phyloP scores from a whole-genome alignment of 768 basidiomycete species.

The Boletus sensibilis region DNA sequence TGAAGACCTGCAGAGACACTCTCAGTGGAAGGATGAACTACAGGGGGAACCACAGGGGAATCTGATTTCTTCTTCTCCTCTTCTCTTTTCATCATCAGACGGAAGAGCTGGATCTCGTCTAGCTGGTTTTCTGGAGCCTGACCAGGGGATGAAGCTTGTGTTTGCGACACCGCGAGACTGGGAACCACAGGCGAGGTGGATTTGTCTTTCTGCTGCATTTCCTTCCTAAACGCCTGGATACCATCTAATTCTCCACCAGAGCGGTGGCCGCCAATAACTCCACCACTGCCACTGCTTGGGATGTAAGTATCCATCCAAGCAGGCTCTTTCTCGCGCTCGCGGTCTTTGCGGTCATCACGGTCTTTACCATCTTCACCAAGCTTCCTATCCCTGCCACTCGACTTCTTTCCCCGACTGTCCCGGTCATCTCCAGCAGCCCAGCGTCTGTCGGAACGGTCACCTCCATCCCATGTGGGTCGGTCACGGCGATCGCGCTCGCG shows the following conservation, averaged over 20 bases:
- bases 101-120: slow-evolving; percentile 85
- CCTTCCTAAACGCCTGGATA: slow-evolving; percentile 87
- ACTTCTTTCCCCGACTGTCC: slow-evolving; percentile 60
- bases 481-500: slow-evolving; percentile 46
- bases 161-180: slow-evolving; percentile 15
- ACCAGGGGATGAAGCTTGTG: slow-evolving; percentile 19
- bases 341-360: slow-evolving; percentile 50
- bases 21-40: slow-evolving; percentile 9
- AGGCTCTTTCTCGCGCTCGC: slow-evolving; percentile 76
- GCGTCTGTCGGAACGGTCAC: slow-evolving; percentile 46
- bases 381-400: slow-evolving; percentile 58
- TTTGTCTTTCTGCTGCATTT: slow-evolving; percentile 74
- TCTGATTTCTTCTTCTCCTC: slow-evolving; percentile 48
- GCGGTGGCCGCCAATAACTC: slow-evolving; percentile 62
- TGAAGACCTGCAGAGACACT: slow-evolving; percentile 6
- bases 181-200: slow-evolving; percentile 29
- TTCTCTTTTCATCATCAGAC: slow-evolving; percentile 78
- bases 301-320: slow-evolving; percentile 93
- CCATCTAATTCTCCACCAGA: slow-evolving; percentile 72
- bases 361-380: slow-evolving; percentile 46
- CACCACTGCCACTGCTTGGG: slow-evolving; percentile 53
- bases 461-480: slow-evolving; percentile 47
- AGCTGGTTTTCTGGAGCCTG: slow-evolving; percentile 41
- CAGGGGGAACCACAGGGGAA: slow-evolving; percentile 5
- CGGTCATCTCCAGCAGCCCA: slow-evolving; percentile 69